Evolutionary conservation across 768 basidiomycete species (phyloP), one percentile per base, ranked within the genome.

Genomic region (Crassisporium funariophilum): DNA sequence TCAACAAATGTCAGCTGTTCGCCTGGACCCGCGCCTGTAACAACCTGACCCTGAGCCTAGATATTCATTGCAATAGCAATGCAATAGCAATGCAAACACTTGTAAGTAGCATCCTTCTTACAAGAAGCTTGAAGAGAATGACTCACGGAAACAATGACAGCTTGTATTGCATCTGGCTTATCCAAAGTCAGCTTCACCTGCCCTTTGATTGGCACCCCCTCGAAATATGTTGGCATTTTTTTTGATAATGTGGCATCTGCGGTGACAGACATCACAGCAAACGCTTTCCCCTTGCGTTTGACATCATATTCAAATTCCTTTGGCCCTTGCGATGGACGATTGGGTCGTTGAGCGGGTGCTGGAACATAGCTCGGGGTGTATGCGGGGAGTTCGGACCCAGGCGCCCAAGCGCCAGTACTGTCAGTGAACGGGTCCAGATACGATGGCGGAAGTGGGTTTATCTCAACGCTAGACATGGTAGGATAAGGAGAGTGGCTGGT

Each of bases 171-270:
- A 56, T 80, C 77, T 19, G 75, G 75, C 62, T 69, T 73, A 51
- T 78, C 76, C 20, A 74, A 75, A 41, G 66, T 59, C 50, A 80
- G 57, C 55, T 77, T 72, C 38, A 80, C 63, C 31, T 62, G 64
- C 31, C 76, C 77, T 40, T 64, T 75, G 63, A 80, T 72, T 36
- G 71, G 70, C 59, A 78, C 77, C 65, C 76, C 78, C 68, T 81
- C 77, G 54, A 73, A 75, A 59, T 75, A 77, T 16, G 74, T 76
- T 7, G 78, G 77, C 24, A 78, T 60, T 41, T 75, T 76, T 44
- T 73, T 75, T 6, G 73, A 63, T 3, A 77, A 78, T 59, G 75
- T 77, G 10, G 78, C 78, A 54, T 75, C 77, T 65, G 76, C 78
- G 58, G 59, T 64, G 47, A 78, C 61, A 41, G 67, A 73, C 45